Evolutionary conservation across 345 rosid genomes (phyloP), one percentile per base, ranked within the genome.

Genomic region (Moricandia arvensis): DNA sequence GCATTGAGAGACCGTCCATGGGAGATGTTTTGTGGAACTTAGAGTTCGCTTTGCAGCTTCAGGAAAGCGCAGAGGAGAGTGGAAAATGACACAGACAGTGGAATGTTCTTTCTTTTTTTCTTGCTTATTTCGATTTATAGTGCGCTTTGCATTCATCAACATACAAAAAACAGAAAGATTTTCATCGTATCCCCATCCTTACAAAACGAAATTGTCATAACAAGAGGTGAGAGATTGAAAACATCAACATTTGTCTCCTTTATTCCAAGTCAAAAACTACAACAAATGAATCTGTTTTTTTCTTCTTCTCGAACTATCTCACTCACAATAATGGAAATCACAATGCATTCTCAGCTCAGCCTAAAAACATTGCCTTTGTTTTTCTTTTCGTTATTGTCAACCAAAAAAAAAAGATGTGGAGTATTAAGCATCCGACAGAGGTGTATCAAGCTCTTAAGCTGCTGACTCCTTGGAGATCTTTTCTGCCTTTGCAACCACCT

Each of bases 401-500:
- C 73, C 70, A 47, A 68, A 49, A 59, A 59, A 16, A 9, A 7
- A 45, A n/a, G 7, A 13, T 45, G 53, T 45, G 17, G 6, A 49
- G 61, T 3, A 49, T 45, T 18, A 8, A 38, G 64, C 55, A 45
- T 67, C 6, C 17, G 9, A 7, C 4, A 49, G 55, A 49, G 10
- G 24, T 49, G 55, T 4, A 49, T 15, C 55, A 49, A 49, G 21
- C 62, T 89, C 8, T 17, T 79, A 79, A 67, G 81, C 81, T 35
- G 81, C 78, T 24, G 82, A 1, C 43, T 78, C 81, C 69, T 72
- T 78, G 0, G 81, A 15, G 41, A 80, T 80, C 66, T 81, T 81
- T 78, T 77, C 81, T 13, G 81, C 83, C 69, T 85, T 87, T 12
- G 88, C 83, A 70, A 87, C 78, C 10, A 83, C 90, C 45, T 85